Evolutionary conservation across 768 basidiomycete species (phyloP).

Genomic region (Suillus fuscotomentosus): DNA sequence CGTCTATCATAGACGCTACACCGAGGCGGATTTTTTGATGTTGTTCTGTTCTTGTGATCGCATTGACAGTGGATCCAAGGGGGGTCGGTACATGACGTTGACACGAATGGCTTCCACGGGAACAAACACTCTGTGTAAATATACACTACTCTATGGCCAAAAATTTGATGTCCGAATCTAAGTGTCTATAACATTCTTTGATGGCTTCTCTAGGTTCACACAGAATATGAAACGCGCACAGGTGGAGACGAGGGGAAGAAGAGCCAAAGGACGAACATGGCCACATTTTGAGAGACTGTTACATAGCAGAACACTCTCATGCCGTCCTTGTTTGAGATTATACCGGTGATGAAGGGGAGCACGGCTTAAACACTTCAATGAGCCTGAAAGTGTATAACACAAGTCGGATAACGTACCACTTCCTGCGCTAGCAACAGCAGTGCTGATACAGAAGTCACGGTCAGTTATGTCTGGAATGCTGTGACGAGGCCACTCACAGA

Average conservation of each 20-base stretch:
- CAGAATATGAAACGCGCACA: slow-evolving; percentile 1
- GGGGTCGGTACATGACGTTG: not conserved
- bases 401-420: slow-evolving; percentile 33
- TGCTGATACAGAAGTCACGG: slow-evolving; percentile 27
- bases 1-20: not conserved
- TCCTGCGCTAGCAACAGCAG: slow-evolving; percentile 44
- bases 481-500: slow-evolving; percentile 37
- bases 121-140: not conserved
- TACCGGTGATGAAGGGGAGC: slow-evolving; percentile 50
- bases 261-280: slow-evolving; percentile 39
- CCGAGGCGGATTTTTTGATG: not conserved
- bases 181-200: not conserved
- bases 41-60: not conserved
- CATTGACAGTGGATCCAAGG: not conserved
- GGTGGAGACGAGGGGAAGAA: slow-evolving; percentile 35
- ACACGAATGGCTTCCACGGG: not conserved
- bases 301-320: slow-evolving; percentile 41
- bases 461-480: not conserved
- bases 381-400: not conserved
- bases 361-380: slow-evolving; percentile 32
- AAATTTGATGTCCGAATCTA: not conserved
- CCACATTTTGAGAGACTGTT: slow-evolving; percentile 38
- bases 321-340: slow-evolving; percentile 38
- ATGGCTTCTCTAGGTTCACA: not conserved
- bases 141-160: not conserved